Percentiles rank a stretch among this genome's conserved stretches.
Evolutionary conservation across 2,329 filamentous ascomycete species (phyloP).

Genomic region (Colletotrichum lupini): DNA sequence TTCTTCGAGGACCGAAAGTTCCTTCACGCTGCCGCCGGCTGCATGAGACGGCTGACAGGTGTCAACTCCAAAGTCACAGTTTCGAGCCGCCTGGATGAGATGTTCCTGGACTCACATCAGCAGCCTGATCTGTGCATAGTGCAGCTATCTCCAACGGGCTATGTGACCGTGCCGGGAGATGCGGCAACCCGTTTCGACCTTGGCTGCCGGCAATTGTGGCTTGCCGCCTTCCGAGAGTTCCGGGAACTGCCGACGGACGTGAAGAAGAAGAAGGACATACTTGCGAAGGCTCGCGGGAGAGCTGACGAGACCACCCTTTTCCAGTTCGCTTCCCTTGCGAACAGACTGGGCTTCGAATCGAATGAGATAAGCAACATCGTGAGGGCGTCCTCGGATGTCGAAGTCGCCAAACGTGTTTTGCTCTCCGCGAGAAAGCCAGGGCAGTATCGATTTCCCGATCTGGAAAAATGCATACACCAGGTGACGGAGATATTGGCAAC

Average conservation of each 20-base stretch:
- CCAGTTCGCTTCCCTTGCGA: slow-evolving; percentile 6
- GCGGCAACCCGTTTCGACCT: slow-evolving; percentile 2
- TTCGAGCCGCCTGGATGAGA: not conserved
- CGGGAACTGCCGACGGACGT: not conserved
- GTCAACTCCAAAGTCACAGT: not conserved
- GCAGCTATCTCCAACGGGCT: not conserved
- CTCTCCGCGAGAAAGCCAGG: slow-evolving; percentile 5
- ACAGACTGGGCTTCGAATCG: slow-evolving; percentile 10
- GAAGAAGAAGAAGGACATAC: not conserved
- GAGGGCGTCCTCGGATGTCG: not conserved
- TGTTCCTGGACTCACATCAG: not conserved
- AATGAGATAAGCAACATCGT: slow-evolving; percentile 2
- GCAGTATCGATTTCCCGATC: not conserved
- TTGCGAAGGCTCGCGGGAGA: not conserved
- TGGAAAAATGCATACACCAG: not conserved
- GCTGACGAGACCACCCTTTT: slow-evolving; percentile 11
- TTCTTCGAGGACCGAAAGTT: slow-evolving; percentile 9
- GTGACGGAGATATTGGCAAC: slow-evolving; percentile 2
- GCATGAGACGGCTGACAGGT: slow-evolving; percentile 4
- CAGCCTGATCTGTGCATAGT: not conserved
- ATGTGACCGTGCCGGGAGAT: slow-evolving; percentile 1
- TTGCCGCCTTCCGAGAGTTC: slow-evolving; percentile 16
- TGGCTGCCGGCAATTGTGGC: not conserved
- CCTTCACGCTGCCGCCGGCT: not conserved
- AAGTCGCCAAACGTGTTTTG: slow-evolving; percentile 13